phyloP scores from a whole-genome alignment of 208 protist species.

The Trypanosoma lewisi region DNA sequence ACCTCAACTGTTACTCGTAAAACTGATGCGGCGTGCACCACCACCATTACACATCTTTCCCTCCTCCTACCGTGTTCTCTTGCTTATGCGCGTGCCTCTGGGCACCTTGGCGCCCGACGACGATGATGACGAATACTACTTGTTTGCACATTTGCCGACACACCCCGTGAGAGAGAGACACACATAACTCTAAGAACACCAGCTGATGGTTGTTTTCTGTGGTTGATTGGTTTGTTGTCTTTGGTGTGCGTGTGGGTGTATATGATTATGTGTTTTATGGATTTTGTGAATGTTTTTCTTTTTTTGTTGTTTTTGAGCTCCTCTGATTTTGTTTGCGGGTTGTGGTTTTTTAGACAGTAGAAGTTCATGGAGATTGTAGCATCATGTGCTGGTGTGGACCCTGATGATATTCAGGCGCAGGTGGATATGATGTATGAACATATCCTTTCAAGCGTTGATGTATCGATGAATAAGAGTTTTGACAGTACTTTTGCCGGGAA shows the following conservation, averaged over 20 bases:
- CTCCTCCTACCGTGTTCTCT: not conserved
- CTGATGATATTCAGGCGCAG: conserved; percentile 18
- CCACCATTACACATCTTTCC: not conserved
- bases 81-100: conserved; percentile 1
- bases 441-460: conserved; percentile 24
- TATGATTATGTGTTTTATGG: not conserved
- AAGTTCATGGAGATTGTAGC: not conserved
- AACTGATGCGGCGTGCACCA: conserved; percentile 23
- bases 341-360: not conserved
- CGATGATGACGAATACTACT: not conserved
- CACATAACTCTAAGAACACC: not conserved
- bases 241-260: too few species aligned
- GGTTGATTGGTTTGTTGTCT: not conserved
- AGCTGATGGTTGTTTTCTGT: not conserved
- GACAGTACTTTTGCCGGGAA: not conserved
- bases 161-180: not conserved
- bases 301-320: not conserved
- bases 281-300: conserved; percentile 10
- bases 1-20: conserved; percentile 34
- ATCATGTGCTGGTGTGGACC: not conserved
- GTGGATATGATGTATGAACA: conserved; percentile 23
- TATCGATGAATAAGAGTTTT: conserved; percentile 5
- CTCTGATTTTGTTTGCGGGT: not conserved
- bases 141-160: conserved; percentile 5
- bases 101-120: not conserved